Base-by-base conservation (phyloP, 192 early-diverging fungal genomes). In the Coemansia sp. region DNA sequence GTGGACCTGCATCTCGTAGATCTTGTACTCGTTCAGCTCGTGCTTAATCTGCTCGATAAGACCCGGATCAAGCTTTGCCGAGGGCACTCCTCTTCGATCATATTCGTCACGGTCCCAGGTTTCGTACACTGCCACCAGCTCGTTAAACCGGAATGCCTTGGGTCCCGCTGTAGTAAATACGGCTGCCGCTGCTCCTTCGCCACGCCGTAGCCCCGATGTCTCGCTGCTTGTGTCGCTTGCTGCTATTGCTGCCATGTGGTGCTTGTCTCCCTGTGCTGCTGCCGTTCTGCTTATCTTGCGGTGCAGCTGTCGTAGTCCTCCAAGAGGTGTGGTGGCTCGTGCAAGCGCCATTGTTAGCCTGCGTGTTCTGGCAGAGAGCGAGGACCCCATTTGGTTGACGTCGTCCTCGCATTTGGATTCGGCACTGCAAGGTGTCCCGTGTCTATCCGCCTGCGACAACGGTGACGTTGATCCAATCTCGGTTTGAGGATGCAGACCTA, bases 21-120 rank as follows among this genome's bases (percentile, higher is more conserved):
- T 78, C 75, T 98, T 98, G 78, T 86, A 98, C 45, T 89, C 83
- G 73, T 98, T 98, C 45, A 98, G 68, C 63, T 98, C 95, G 61
- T 91, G 83, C 40, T 94, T 87, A 66, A 98, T 97, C 53, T 74
- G 70, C 51, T 89, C 84, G 30, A 93, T 92, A 45, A 95, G 77
- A 25, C 83, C 72, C 13, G 92, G 85, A 4, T 94, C 96, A 1
- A 98, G 64, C 42, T 87, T 83, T 9, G 85, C 78, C 36, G 89
- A 81, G 3, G 80, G 67, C 68, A 92, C 87, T 40, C 89, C 91
- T 35, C 83, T 82, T n/a, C 93, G 80, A 60, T 96, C 92, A 62
- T 98, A 98, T 39, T 94, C 88, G 14, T 71, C 70, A 2, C 81
- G 66, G 20, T 85, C 77, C 67, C 79, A 88, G 3, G 88, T 90